These are phyloP conservation scores for Yarrowia sp. DNA, from an alignment of 805 yeast species.

Conservation along the genomic window DNA sequence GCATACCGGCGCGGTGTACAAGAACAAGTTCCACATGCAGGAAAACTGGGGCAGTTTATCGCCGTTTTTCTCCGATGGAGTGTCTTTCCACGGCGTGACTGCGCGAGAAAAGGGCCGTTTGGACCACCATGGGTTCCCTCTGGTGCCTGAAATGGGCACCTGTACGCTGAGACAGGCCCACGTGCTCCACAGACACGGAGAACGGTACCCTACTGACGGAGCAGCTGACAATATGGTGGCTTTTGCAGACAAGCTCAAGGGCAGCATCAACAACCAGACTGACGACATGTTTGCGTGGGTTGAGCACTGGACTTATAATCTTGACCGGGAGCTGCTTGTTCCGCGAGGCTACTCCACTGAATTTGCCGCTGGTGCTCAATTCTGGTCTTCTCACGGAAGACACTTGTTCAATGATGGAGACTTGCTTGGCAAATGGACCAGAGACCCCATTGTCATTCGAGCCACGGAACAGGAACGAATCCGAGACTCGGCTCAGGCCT, in stretches of 20 bases:
- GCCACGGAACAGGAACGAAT: conserved; percentile 54
- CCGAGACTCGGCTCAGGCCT: conserved; percentile 52
- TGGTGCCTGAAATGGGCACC: conserved; percentile 36
- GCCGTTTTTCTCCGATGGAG: conserved; percentile 52
- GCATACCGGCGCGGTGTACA: conserved; percentile 50
- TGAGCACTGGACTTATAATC: conserved; percentile 48
- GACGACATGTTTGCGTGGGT: conserved; percentile 49
- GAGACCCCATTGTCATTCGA: conserved; percentile 49
- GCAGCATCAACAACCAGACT: conserved; percentile 23
- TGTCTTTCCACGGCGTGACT: conserved; percentile 49
- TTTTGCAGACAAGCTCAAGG: conserved; percentile 49
- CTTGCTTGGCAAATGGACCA: conserved; percentile 37
- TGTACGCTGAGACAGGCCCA: conserved; percentile 73
- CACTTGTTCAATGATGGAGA: conserved; percentile 49
- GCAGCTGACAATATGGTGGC: conserved; percentile 52
- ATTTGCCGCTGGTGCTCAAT: conserved; percentile 51
- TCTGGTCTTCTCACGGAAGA: conserved; percentile 55
- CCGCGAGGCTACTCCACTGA: conserved; percentile 52
- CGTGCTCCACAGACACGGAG: conserved; percentile 78
- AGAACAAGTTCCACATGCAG: conserved; percentile 51
- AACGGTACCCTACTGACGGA: conserved; percentile 68
- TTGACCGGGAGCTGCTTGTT: conserved; percentile 50
- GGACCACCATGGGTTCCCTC: conserved; percentile 26
- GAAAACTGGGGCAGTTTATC: conserved; percentile 54
- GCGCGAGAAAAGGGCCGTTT: conserved; percentile 45